Base-by-base conservation (phyloP, 768 basidiomycete genomes). In the Udeniomyces megalosporus region DNA sequence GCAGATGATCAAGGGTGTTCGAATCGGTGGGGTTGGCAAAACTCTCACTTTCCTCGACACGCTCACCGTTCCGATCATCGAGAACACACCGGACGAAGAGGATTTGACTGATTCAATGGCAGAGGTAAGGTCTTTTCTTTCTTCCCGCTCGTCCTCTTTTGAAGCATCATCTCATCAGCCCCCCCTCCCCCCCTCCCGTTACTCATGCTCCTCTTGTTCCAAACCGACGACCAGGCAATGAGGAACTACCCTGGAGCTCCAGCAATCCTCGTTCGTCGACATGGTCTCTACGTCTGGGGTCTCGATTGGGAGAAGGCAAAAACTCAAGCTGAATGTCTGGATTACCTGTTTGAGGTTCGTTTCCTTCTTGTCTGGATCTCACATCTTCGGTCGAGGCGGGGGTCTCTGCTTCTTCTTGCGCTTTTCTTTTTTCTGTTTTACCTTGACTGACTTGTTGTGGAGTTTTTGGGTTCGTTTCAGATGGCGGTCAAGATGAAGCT, bases 1-100 rank as follows among this genome's bases (percentile, higher is more conserved):
- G 26, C 56, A 91, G 82, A 91, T 91, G 89, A 92, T 91, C 71
- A 92, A 92, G 72, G 89, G 88, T 26, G 80, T 92, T 48, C 80
- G 87, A 11, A 70, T 82, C 17, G 85, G 80, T 5, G 88, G 89
- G 12, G 82, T 78, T n/a, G 86, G 85, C 1, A 72, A 75, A n/a
- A 80, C 86, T 0, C 70, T 89, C 66, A 84, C 85, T 1, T 91
- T 88, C 73, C 80, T 88, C 57, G 87, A 92, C 73, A 90, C 86
- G 4, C 79, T 91, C 10, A 82, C 81, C 56, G 76, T 92, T 2
- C 89, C 88, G 0, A 90, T 92, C 69, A 92, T 91, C 64, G 84
- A 88, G 67, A 92, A 91, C 69, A 92, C 89, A 1, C 88, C 88
- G 4, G 79, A 86, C 63, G 89, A 92, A 71, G 88, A 90, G 71